Base-by-base conservation (phyloP, 75 land plant genomes). In the Picea glauca region DNA sequence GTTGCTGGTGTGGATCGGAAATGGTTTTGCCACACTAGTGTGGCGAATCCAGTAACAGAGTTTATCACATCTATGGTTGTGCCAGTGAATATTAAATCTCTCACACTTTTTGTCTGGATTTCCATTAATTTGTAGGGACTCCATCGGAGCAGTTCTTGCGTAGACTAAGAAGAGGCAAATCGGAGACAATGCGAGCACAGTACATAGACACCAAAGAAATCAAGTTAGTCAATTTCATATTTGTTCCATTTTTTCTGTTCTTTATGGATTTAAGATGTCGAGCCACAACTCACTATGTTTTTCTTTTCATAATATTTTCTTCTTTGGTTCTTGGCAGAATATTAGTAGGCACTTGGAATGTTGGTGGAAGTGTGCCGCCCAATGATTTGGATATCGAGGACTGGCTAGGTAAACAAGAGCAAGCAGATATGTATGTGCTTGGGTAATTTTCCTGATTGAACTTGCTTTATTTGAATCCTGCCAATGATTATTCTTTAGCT, bases 321-420 rank as follows among this genome's bases (percentile, higher is more conserved):
- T 33, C 31, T 58, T 5, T 50, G 61, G 63, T 14, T 21, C 38
- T 61, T 40, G 56, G 60, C 80, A 95, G 98, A 78, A 77, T 95
- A 33, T 78, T 86, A 56, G 85, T 94, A 20, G 94, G 92, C 18
- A 88, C 99, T 68, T 96, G 99, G 99, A 96, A 96, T 85, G 96
- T 96, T 72, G 99, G 93, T 32, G 99, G 97, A 60, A 90, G 72
- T 65, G 56, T 43, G 60, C 99, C 99, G 18, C 40, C 79, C 38
- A 87, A 89, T 26, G 84, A 86, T 79, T 80, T 94, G 81, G 87
- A 92, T 57, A 81, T 96, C 75, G 88, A 91, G 79, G 91, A 94
- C 18, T 96, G 99, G 99, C 82, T 96, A 32, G 81, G 82, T 59
- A 83, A 83, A 58, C 31, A 83, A 56, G 87, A 94, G 59, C 85